Base-by-base conservation (phyloP, 331 rosid genomes). In the Arachis monticola region DNA sequence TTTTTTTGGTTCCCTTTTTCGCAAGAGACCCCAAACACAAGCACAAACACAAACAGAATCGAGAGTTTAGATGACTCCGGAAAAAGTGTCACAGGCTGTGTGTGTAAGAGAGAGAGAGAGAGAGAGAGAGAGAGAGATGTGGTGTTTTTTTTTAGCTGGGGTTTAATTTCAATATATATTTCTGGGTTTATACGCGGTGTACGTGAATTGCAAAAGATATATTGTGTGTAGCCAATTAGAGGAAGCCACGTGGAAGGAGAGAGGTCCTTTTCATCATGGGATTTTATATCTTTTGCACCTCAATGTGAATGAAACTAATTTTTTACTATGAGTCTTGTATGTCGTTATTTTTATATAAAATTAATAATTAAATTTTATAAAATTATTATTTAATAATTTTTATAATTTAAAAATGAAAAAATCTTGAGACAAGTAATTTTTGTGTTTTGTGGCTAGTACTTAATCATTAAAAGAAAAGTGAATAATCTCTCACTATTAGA, bases 11-110 rank as follows among this genome's bases (percentile, higher is more conserved):
- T 22, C 27, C 27, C 27, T 22, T 22, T 22, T 22, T 22, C 27
- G 27, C 27, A 22, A 22, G 70, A 78, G 85, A 64, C 66, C 58
- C 76, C 59, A 69, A 57, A 67, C 84, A 76, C 56, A 22, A 22
- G 27, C 27, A 22, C 27, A 22, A 70, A 10, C n/a, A 44, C 48
- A 35, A 35, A 35, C 40, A 35, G 40, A 35, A 35, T 35, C 4
- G 40, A 35, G 40, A 35, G 40, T 35, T 2, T 3, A 35, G 48
- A 44, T 11, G 46, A 56, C 82, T 68, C 73, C 40, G 69, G 14
- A 62, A 73, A 55, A 48, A 17, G 70, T 73, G 71, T 44, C 74
- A 64, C 66, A 14, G 14, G 44, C 45, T 56, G 72, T 52, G 64
- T 22, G 27, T 22, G 27, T 22, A 22, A 22, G 27, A 22, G 27